phyloP scores from a whole-genome alignment of 176 grass and related monocot species.

The Phoenix roebelenii region DNA sequence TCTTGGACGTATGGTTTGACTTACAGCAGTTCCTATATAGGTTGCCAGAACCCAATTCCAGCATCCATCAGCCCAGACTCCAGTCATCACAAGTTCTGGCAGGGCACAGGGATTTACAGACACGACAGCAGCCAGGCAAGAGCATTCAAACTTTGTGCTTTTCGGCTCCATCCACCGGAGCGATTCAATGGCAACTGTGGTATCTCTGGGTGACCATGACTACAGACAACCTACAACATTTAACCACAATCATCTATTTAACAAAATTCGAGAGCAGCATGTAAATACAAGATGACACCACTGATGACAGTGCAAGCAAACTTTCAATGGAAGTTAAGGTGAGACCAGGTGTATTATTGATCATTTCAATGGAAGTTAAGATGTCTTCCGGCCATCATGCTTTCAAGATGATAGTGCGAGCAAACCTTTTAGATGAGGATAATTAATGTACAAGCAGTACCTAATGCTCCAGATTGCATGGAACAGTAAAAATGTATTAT shows the following conservation, averaged over 20 bases:
- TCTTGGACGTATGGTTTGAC: too few species aligned
- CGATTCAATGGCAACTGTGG: conserved; percentile 32
- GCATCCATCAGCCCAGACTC: conserved; percentile 35
- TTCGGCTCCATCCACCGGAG: conserved; percentile 23
- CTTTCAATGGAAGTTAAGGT: too few species aligned
- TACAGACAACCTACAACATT: conserved; percentile 15
- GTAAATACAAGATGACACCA: neutral
- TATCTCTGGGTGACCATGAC: conserved; percentile 33
- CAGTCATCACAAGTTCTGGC: conserved; percentile 50
- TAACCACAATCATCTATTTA: neutral
- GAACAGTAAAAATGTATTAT: too few species aligned
- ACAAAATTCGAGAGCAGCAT: conserved; percentile 19
- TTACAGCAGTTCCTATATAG: conserved; percentile 26
- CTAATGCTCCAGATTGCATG: too few species aligned
- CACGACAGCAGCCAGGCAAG: conserved; percentile 39
- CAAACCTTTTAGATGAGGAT: too few species aligned
- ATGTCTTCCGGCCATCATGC: too few species aligned
- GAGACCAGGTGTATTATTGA: too few species aligned
- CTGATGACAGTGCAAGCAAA: neutral
- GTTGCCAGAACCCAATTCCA: conserved; percentile 43
- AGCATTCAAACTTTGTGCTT: conserved; percentile 21
- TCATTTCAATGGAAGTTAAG: too few species aligned
- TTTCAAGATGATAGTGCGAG: too few species aligned
- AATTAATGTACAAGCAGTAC: too few species aligned
- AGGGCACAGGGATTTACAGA: conserved; percentile 38